Percentiles rank a stretch among this genome's conserved stretches.
Evolutionary conservation across 495 filamentous ascomycete genomes (phyloP).

Genomic region (Penicillium malachiteum): DNA sequence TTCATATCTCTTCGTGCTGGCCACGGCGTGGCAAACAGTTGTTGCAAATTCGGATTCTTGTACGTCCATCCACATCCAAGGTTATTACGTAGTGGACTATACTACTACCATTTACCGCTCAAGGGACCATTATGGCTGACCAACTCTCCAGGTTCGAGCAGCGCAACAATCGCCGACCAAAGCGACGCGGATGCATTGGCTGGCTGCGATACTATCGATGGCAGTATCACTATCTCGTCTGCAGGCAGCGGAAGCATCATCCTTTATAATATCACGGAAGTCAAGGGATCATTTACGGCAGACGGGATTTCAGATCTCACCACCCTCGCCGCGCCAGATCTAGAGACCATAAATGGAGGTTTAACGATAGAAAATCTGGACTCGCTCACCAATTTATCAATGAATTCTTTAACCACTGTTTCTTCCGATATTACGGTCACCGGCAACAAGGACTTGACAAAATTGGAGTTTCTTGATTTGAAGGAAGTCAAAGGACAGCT

Average conservation of each 20-base stretch:
- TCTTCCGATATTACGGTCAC: conserved; percentile 22
- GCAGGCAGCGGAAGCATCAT: conserved; percentile 25
- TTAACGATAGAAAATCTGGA: conserved; percentile 24
- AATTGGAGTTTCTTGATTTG: conserved; percentile 22
- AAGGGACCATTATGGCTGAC: not conserved
- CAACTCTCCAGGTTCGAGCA: conserved; percentile 19
- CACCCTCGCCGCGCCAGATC: conserved; percentile 16
- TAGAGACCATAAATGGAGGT: conserved; percentile 23
- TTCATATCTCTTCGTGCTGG: not conserved
- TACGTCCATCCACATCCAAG: not conserved
- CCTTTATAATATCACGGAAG: conserved; percentile 23
- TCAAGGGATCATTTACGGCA: conserved; percentile 27
- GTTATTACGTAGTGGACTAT: too few species aligned
- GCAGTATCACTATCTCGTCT: conserved; percentile 27
- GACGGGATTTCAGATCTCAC: conserved; percentile 20
- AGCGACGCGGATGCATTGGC: conserved; percentile 25
- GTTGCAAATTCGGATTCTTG: conserved; percentile 4
- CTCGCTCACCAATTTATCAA: conserved; percentile 16
- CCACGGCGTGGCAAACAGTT: conserved; percentile 1
- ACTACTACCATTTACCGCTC: not conserved
- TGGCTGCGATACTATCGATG: conserved; percentile 26
- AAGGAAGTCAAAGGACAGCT: conserved; percentile 28
- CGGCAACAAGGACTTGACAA: conserved; percentile 21
- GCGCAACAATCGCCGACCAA: conserved; percentile 29
- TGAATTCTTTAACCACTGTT: conserved; percentile 14